Evolutionary conservation across 805 yeast species (phyloP).

Genomic region (Kodamaea sagamina): DNA sequence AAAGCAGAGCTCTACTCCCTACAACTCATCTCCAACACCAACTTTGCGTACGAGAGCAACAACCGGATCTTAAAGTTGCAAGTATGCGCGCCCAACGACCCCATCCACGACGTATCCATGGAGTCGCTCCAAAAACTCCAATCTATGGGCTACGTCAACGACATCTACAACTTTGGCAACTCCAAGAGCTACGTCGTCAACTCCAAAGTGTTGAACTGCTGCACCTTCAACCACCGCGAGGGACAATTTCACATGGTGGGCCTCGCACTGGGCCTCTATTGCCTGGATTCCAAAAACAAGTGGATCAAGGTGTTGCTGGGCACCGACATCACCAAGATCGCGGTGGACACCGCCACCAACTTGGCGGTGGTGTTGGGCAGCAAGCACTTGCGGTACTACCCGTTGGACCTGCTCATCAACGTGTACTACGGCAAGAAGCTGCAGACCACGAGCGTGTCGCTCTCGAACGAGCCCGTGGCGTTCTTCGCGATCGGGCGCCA

Average conservation of each 20-base stretch:
- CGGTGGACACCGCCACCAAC: constrained; percentile 57
- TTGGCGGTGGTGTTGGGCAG: constrained; percentile 61
- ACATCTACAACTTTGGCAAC: constrained; percentile 25
- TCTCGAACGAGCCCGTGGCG: constrained; percentile 50
- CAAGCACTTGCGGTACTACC: constrained; percentile 59
- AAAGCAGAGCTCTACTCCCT: constrained; percentile 57
- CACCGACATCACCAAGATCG: constrained; percentile 56
- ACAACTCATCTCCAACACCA: constrained; percentile 53
- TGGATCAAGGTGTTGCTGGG: constrained; percentile 65
- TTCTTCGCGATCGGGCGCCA: constrained; percentile 73
- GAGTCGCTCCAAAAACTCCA: constrained; percentile 25
- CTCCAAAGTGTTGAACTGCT: constrained; percentile 45
- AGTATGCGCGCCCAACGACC: constrained; percentile 53
- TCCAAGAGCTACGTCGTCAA: constrained; percentile 28
- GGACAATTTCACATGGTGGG: constrained; percentile 58
- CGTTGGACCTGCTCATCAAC: constrained; percentile 60
- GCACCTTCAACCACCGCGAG: constrained; percentile 47
- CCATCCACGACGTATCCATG: constrained; percentile 38
- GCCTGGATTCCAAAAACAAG: constrained; percentile 44
- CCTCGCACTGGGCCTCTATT: constrained; percentile 60
- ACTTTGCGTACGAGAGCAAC: constrained; percentile 64
- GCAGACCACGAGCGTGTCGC: constrained; percentile 46
- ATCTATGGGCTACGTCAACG: constrained; percentile 25
- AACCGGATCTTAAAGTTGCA: constrained; percentile 55
- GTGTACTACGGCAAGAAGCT: constrained; percentile 52